phyloP scores from a whole-genome alignment of 225 moss, liverwort and hornwort genomes.

The Pseudisothecium myosuroides region DNA sequence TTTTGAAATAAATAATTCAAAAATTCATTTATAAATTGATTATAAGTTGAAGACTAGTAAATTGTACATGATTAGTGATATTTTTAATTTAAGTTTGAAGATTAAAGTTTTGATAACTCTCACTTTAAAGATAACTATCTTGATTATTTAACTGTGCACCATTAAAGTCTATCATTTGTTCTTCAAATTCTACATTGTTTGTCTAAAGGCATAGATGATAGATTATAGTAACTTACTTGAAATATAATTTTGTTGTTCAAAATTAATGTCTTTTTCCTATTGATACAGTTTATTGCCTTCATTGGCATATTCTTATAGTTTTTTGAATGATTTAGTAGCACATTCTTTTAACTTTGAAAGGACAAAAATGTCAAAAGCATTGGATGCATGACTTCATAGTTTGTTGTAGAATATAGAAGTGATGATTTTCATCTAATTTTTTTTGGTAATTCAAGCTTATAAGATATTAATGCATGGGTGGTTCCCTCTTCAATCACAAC shows the following conservation, averaged over 20 bases:
- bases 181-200: background rate
- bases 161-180: background rate
- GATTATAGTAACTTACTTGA: background rate
- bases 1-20: background rate
- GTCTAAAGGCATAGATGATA: background rate
- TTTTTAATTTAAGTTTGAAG: background rate
- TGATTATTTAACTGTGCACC: accelerated
- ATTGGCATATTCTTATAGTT: background rate
- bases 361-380: no score
- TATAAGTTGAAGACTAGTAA: background rate
- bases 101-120: background rate
- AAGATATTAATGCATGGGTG: no score
- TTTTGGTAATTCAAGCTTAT: background rate
- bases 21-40: background rate
- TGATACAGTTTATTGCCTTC: background rate
- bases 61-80: background rate
- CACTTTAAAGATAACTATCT: background rate
- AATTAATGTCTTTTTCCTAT: background rate
- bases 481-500: accelerated
- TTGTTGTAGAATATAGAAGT: background rate
- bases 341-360: background rate
- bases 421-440: background rate
- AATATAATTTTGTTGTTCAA: background rate
- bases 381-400: background rate
- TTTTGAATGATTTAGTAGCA: background rate